Evolutionary conservation across 1,284 basidiomycete species (phyloP).

Genomic region (Pascua guehoae): DNA sequence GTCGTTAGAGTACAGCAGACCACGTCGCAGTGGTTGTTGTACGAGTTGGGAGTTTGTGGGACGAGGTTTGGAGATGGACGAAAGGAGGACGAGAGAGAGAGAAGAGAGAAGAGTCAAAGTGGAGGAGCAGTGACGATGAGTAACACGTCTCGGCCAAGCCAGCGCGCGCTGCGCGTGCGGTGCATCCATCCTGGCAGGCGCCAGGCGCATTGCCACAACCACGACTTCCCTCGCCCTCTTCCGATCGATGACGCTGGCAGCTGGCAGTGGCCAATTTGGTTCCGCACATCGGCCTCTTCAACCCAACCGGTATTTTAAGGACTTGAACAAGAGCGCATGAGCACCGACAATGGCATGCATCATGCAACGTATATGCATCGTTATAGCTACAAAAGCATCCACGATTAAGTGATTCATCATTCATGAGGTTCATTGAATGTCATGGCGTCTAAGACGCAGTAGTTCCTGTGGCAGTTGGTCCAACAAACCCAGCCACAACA

Average conservation of each 20-base stretch:
- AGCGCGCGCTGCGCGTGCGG: no score
- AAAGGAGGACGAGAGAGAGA: neutral
- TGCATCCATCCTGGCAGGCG: no score
- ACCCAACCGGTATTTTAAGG: no score
- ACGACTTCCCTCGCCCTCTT: no score
- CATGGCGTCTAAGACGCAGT: neutral
- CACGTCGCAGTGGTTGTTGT: no score
- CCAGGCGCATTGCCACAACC: no score
- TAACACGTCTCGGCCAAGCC: neutral
- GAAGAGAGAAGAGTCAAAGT: neutral
- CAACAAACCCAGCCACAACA: slow-evolving; percentile 30
- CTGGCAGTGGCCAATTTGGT: no score
- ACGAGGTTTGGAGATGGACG: neutral
- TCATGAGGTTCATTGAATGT: neutral
- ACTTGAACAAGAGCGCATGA: neutral
- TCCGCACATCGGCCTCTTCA: no score
- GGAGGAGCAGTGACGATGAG: slow-evolving; percentile 1
- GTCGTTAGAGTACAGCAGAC: neutral
- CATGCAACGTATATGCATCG: neutral
- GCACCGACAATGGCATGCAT: neutral
- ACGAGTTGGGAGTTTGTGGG: no score
- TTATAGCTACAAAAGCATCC: neutral
- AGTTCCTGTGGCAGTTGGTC: neutral
- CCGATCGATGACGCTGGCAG: no score
- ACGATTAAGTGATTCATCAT: no score